Evolutionary conservation across 257 asterid species (phyloP), one percentile per base, ranked within the genome.

Genomic region (Salvia miltiorrhiza): DNA sequence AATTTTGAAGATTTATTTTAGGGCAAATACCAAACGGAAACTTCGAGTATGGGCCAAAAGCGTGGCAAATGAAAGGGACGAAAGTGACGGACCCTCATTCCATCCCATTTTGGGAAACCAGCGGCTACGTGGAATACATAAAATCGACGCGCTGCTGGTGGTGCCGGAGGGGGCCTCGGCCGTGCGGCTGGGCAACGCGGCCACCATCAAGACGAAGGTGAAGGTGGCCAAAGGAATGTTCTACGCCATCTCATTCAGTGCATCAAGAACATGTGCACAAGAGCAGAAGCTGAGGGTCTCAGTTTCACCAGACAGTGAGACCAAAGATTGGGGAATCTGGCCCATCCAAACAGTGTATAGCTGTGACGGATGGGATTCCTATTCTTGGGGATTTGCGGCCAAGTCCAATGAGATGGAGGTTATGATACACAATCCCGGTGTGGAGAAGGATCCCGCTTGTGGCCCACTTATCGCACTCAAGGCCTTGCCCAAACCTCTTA

Each of bases 91-190:
- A 86, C 43, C 83, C 82, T 1, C 84, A 78, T 7, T 83, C 85
- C 20, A 85, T 92, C 54, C 92, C 98, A n/a, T 28, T 41, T 6
- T 92, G 98, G 98, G 90, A 86, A 65, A 73, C 79, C 54, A 73
- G 90, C 21, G 96, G 98, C 7, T 86, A 53, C 47, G 94, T 92
- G 2, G 98, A 92, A 66, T 92, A 79, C 89, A 87, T 92, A 66
- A 89, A 82, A 77, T 78, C 94, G 0, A 93, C 92, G 12, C 89
- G 98, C 11, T 85, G 19, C 77, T 92, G 17, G 78, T 90, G 44
- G 98, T 92, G 37, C 96, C 96, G 10, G 89, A 87, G 79, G 96
- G 97, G 1, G 79, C 81, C 20, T 87, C 82, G 4, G 98, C 95
- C n/a, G 87, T 92, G 17, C 79, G 96, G 49, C 94, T 92, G 0